Conservation (phyloP, 148 eudicot genomes). For the Arctostaphylos glauca region DNA sequence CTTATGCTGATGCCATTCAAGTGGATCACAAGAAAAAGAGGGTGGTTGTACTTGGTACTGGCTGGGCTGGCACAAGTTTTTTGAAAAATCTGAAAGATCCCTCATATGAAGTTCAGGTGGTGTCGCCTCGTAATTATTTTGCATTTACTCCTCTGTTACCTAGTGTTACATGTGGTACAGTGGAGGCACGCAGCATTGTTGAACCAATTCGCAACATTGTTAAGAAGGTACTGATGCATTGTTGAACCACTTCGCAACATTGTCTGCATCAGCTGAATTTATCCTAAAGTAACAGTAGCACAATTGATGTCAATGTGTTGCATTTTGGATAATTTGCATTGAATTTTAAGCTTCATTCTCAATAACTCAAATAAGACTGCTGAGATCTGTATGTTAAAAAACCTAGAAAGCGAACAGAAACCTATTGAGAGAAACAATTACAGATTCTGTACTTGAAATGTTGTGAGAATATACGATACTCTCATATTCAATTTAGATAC, state of each 20-base stretch:
- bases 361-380: background rate
- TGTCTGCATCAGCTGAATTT: background rate
- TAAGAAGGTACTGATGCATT: slow-evolving; percentile 18
- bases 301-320: background rate
- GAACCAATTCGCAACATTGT: slow-evolving; percentile 28
- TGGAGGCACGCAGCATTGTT: slow-evolving; percentile 32
- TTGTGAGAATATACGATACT: too few relatives aligned
- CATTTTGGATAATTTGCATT: background rate
- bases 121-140: slow-evolving; percentile 32
- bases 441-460: too few relatives aligned
- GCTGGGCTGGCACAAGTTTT: slow-evolving; percentile 32
- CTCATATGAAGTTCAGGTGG: slow-evolving; percentile 31
- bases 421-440: background rate
- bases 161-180: slow-evolving; percentile 30
- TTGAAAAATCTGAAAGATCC: slow-evolving; percentile 25
- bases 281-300: background rate
- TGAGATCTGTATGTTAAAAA: background rate
- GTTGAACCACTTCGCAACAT: background rate
- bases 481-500: too few relatives aligned
- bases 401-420: background rate
- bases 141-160: slow-evolving; percentile 31
- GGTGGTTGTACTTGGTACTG: slow-evolving; percentile 30
- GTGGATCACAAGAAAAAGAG: slow-evolving; percentile 22
- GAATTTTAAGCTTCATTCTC: background rate
- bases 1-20: slow-evolving; percentile 10